A percentile compares a stretch with the other conserved stretches of the same genome.
Evolutionary conservation across 169 alveolate genomes (phyloP).

Genomic region (Plasmodium vinckei): DNA sequence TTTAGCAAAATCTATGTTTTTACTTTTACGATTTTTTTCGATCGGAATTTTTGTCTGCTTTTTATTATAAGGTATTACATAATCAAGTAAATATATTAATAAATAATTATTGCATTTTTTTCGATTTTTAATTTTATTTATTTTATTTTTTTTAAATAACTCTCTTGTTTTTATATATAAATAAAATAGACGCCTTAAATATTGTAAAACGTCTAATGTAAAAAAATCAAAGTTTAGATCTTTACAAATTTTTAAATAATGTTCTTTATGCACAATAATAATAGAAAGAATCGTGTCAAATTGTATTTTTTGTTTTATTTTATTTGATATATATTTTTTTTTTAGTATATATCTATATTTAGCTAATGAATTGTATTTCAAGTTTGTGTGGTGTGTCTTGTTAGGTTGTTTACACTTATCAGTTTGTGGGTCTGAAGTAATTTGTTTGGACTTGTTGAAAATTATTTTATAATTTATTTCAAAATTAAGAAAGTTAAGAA

Average conservation of each 20-base stretch:
- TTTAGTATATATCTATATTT: conserved; percentile 1
- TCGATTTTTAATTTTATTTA: background rate
- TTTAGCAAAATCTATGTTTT: no score
- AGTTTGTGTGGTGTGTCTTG: no score
- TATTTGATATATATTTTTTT: conserved; percentile 23
- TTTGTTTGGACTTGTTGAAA: no score
- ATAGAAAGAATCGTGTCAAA: conserved; percentile 33
- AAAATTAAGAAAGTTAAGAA: background rate
- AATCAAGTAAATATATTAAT: no score
- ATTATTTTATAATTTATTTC: background rate
- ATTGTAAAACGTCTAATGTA: conserved; percentile 21
- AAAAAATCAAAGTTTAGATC: conserved; percentile 11
- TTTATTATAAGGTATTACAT: no score
- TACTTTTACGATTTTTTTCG: no score
- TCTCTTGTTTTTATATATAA: conserved; percentile 16
- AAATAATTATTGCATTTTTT: no score
- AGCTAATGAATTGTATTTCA: no score
- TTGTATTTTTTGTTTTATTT: conserved; percentile 17
- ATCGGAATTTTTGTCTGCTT: no score
- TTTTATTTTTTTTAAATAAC: conserved; percentile 8
- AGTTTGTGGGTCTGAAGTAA: no score
- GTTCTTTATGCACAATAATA: conserved; percentile 13
- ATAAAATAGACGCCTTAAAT: conserved; percentile 20
- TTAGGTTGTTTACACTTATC: no score
- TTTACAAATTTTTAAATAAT: conserved; percentile 6